These are phyloP conservation scores for Kingdonia uniflora DNA, from an alignment of 164 flowering plant species.

Conservation along the genomic window DNA sequence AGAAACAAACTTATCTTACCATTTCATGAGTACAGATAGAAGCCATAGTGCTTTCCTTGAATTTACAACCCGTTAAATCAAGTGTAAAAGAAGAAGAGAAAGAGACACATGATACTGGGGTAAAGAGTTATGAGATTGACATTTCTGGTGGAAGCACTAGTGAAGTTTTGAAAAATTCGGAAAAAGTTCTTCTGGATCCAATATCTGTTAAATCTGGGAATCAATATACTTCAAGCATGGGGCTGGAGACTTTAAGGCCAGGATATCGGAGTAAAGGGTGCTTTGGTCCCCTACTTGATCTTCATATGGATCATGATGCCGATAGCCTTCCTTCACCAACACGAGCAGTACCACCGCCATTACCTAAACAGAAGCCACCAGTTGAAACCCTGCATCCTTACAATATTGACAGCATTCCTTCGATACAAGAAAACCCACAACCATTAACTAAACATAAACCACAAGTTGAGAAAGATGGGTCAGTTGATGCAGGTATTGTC, in stretches of 20 bases:
- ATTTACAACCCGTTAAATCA: conserved; percentile 8
- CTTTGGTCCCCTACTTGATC: neutral
- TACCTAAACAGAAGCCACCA: conserved; percentile 19
- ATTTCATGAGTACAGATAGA: conserved; percentile 39
- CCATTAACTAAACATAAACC: too few species aligned
- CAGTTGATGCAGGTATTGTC: too few species aligned
- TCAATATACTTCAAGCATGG: neutral
- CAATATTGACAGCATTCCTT: too few species aligned
- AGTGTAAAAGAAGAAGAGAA: conserved; percentile 17
- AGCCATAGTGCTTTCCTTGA: conserved; percentile 27
- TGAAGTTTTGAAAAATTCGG: neutral
- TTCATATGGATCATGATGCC: conserved; percentile 49
- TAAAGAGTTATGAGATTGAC: conserved; percentile 15
- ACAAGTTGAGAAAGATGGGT: too few species aligned
- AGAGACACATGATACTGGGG: conserved; percentile 1
- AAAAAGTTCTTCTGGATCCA: neutral
- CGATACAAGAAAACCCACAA: too few species aligned
- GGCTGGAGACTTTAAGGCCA: neutral
- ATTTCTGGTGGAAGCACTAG: neutral
- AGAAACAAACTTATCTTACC: conserved; percentile 4
- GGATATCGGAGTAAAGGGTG: neutral
- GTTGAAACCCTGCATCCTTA: conserved; percentile 5
- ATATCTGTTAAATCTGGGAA: neutral
- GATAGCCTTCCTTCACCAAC: conserved; percentile 97
- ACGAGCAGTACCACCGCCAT: conserved; percentile 30